Conservation (phyloP, 306 rosid species). For the Prunus mongolica region DNA sequence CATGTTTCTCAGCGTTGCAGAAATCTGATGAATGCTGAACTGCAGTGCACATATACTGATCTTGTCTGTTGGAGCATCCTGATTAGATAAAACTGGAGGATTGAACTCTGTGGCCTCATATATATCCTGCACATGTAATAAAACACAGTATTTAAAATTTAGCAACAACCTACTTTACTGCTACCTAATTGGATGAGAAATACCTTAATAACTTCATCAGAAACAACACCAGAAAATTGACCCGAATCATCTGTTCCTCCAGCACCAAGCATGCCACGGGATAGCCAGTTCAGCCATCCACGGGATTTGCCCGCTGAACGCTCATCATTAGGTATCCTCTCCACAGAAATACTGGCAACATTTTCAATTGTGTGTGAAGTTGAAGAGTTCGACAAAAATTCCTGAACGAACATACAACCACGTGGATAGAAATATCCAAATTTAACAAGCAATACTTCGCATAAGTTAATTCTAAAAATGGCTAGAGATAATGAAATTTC, state of each 20-base stretch:
- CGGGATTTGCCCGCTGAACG: slow-evolving; percentile 49
- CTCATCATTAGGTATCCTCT: slow-evolving; percentile 60
- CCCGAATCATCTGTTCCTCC: slow-evolving; percentile 95
- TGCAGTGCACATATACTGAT: slow-evolving; percentile 48
- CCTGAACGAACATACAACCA: slow-evolving; percentile 35
- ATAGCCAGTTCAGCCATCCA: slow-evolving; percentile 96
- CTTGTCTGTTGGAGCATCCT: slow-evolving; percentile 37
- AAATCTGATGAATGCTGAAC: slow-evolving; percentile 57
- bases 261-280: slow-evolving; percentile 98
- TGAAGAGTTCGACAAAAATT: slow-evolving; percentile 46
- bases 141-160: slow-evolving; percentile 1
- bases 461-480: slow-evolving; percentile 14
- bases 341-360: slow-evolving; percentile 33
- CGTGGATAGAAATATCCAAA: not conserved
- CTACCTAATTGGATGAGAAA: slow-evolving; percentile 7
- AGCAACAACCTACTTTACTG: not conserved
- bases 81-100: slow-evolving; percentile 51
- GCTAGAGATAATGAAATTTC: slow-evolving; percentile 5
- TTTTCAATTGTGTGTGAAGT: slow-evolving; percentile 28
- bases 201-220: slow-evolving; percentile 91
- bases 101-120: slow-evolving; percentile 84
- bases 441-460: not conserved
- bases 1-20: slow-evolving; percentile 60
- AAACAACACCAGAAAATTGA: slow-evolving; percentile 94
- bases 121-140: slow-evolving; percentile 55